A percentile compares a stretch with the other conserved stretches of the same genome.
Evolutionary conservation across 2,329 filamentous ascomycete genomes (phyloP).

Genomic region (Whalleya microplaca): DNA sequence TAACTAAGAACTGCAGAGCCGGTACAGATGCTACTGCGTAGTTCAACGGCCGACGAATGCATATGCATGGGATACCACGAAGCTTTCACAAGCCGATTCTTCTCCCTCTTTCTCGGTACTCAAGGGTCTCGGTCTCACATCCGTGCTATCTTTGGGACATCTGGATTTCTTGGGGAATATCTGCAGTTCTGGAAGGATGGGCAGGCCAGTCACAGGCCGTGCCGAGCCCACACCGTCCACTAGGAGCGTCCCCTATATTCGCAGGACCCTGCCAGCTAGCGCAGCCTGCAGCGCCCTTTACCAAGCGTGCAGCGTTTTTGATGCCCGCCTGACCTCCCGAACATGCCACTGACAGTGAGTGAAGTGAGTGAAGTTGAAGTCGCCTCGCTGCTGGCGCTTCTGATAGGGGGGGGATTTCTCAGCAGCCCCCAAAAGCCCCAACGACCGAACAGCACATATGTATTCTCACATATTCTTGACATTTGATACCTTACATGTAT

Average conservation of each 20-base stretch:
- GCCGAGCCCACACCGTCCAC: slow-evolving; percentile 16
- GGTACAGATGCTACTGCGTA: too few relatives aligned
- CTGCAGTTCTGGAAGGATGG: slow-evolving; percentile 1
- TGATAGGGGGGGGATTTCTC: slow-evolving; percentile 22
- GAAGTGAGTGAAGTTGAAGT: too few relatives aligned
- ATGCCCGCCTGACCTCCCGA: slow-evolving; percentile 19
- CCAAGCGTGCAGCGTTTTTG: background rate
- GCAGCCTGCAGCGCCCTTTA: slow-evolving; percentile 13
- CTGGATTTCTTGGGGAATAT: slow-evolving; percentile 16
- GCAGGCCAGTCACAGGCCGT: slow-evolving; percentile 9
- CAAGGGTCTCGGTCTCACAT: background rate
- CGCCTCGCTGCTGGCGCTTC: slow-evolving; percentile 8
- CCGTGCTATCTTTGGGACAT: background rate
- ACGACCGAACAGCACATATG: background rate
- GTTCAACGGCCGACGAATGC: background rate
- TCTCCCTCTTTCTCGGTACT: background rate
- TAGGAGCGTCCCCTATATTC: slow-evolving; percentile 16
- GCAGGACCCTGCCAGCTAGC: slow-evolving; percentile 17
- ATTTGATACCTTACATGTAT: too few relatives aligned
- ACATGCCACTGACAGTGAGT: slow-evolving; percentile 24
- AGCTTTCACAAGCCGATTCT: background rate
- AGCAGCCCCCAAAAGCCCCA: slow-evolving; percentile 14
- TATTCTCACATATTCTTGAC: slow-evolving; percentile 2
- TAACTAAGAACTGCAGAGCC: too few relatives aligned
- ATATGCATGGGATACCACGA: background rate